Conservation (phyloP, 352 stramenopile genomes). For the Peronospora farinosa region DNA sequence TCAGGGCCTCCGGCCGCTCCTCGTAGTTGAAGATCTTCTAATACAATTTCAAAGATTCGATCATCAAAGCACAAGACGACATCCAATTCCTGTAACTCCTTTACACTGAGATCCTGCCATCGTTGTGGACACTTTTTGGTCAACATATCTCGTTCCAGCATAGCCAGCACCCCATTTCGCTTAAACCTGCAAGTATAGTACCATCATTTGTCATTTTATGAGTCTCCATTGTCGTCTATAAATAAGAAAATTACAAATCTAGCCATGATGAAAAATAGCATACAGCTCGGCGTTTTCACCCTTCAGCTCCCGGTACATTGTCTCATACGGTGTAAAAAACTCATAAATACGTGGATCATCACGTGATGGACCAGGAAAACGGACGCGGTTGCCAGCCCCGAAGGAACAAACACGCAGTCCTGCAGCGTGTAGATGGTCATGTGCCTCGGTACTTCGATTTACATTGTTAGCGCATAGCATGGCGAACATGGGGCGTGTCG, state of each 20-base stretch:
- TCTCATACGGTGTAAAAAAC: conserved; percentile 84
- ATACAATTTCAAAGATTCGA: conserved; percentile 84
- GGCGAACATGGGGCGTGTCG: conserved; percentile 42
- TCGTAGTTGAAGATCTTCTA: conserved; percentile 71
- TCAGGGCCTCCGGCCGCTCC: conserved; percentile 24
- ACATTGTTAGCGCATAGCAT: conserved; percentile 90
- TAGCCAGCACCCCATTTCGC: conserved; percentile 76
- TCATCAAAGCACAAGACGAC: conserved; percentile 89
- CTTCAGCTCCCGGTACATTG: conserved; percentile 84
- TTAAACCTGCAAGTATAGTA: conserved; percentile 44
- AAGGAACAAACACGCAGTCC: conserved; percentile 80
- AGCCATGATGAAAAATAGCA: conserved; percentile 3
- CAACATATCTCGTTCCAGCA: conserved; percentile 84
- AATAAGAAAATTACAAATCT: conserved; percentile 2
- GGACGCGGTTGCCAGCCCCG: conserved; percentile 81
- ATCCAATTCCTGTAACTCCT: conserved; percentile 70
- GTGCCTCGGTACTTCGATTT: conserved; percentile 85
- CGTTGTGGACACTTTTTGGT: conserved; percentile 81
- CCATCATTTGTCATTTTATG: neutral
- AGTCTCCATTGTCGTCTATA: neutral
- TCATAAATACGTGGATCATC: conserved; percentile 80
- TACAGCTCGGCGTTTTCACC: conserved; percentile 67
- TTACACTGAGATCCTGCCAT: conserved; percentile 75
- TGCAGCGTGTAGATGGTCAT: conserved; percentile 74
- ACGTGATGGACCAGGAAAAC: conserved; percentile 68